phyloP scores from a whole-genome alignment of 1,139 yeast species.

The Yamadazyma blattariae region DNA sequence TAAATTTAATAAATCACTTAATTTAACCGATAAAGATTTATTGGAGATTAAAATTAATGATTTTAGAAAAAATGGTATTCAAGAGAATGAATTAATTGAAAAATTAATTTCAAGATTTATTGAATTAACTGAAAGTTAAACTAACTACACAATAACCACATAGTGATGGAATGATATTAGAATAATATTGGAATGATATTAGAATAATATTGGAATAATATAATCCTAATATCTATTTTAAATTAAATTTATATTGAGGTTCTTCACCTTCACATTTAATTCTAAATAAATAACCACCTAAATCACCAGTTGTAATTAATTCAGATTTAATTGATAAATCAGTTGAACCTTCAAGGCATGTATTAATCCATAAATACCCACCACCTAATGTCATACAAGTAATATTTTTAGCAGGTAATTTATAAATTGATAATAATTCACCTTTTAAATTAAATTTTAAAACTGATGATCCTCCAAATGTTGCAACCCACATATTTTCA shows the following conservation, averaged over 20 bases:
- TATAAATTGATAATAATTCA: slow-evolving; percentile 46
- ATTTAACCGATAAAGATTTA: slow-evolving; percentile 50
- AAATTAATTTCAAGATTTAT: slow-evolving; percentile 43
- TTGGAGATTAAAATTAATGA: slow-evolving; percentile 60
- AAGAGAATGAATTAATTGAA: slow-evolving; percentile 62
- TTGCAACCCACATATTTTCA: slow-evolving; percentile 67
- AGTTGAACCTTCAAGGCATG: slow-evolving; percentile 52
- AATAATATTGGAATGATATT: too few species aligned
- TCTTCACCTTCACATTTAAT: slow-evolving; percentile 23
- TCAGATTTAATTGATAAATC: slow-evolving; percentile 33
- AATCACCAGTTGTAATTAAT: slow-evolving; percentile 40
- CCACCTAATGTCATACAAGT: slow-evolving; percentile 73
- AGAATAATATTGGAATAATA: too few species aligned
- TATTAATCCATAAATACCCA: slow-evolving; percentile 65
- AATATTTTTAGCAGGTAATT: slow-evolving; percentile 59
- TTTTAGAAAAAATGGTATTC: slow-evolving; percentile 60
- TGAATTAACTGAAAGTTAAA: slow-evolving; percentile 5
- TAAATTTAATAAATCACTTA: slow-evolving; percentile 9
- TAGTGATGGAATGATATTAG: too few species aligned
- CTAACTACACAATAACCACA: too few species aligned
- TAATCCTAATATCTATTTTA: too few species aligned
- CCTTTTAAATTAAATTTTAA: slow-evolving; percentile 53
- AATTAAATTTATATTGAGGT: slow-evolving; percentile 18
- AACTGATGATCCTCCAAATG: slow-evolving; percentile 61
- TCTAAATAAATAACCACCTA: slow-evolving; percentile 48